Conservation (phyloP, 163 green algal genomes). For the Scenedesmus sp. region DNA sequence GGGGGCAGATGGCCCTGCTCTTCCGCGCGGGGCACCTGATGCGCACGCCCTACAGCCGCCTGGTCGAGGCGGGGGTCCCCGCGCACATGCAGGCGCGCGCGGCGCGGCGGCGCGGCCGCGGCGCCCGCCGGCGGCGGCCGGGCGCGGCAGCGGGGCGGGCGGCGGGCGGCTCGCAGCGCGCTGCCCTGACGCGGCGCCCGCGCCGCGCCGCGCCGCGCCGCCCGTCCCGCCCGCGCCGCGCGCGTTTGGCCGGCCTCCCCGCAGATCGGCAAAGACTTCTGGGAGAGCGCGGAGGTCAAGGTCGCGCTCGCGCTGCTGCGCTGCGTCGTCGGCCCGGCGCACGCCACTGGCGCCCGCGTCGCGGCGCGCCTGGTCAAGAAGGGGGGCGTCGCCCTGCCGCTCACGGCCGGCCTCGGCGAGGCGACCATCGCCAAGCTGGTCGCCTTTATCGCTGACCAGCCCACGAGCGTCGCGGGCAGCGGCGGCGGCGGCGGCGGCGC, state of each 20-base stretch:
- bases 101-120: too few relatives aligned
- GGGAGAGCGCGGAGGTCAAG: constrained; percentile 15
- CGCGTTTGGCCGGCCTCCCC: too few relatives aligned
- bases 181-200: too few relatives aligned
- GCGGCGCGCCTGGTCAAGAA: neutral
- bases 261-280: too few relatives aligned
- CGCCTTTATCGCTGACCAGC: too few relatives aligned
- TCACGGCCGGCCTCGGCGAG: constrained; percentile 12
- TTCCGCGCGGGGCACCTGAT: constrained; percentile 10
- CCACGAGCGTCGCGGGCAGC: neutral
- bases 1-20: constrained; percentile 32
- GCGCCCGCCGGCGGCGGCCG: too few relatives aligned
- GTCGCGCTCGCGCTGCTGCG: constrained; percentile 21
- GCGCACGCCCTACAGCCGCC: neutral
- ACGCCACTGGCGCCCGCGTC: constrained; percentile 7
- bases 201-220: too few relatives aligned
- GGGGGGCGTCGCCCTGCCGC: neutral
- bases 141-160: too few relatives aligned
- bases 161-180: too few relatives aligned
- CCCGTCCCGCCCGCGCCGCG: too few relatives aligned
- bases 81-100: neutral
- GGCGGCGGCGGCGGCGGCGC: too few relatives aligned
- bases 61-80: constrained; percentile 2
- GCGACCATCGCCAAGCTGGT: too few relatives aligned
- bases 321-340: constrained; percentile 6